These are phyloP conservation scores for Spathaspora sp. DNA, from an alignment of 805 yeast species.

Conservation along the genomic window DNA sequence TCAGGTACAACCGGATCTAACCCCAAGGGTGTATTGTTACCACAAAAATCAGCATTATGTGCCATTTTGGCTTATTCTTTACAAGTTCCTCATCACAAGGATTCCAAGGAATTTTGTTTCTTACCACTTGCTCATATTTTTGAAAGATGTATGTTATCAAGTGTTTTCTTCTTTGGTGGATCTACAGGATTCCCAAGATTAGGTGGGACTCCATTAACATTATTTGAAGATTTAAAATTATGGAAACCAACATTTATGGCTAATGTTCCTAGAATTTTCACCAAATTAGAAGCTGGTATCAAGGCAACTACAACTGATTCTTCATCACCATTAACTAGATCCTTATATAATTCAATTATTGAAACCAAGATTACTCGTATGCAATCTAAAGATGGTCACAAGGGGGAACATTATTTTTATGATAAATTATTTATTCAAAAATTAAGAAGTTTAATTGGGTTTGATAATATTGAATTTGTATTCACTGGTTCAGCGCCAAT, in stretches of 20 bases:
- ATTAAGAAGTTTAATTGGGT: conserved; percentile 29
- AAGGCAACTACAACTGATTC: conserved; percentile 19
- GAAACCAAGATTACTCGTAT: conserved; percentile 20
- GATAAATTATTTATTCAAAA: conserved; percentile 38
- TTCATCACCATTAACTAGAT: conserved; percentile 6
- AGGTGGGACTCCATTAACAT: conserved; percentile 23
- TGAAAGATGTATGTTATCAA: conserved; percentile 46
- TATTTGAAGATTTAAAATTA: conserved; percentile 25
- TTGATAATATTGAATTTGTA: conserved; percentile 21
- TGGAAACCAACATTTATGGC: conserved; percentile 26
- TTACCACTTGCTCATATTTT: conserved; percentile 60
- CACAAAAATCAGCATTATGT: conserved; percentile 51
- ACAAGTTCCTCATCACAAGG: conserved; percentile 20
- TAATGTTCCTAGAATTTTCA: conserved; percentile 37
- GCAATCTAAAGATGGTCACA: conserved; percentile 36
- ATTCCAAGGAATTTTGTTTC: conserved; percentile 33
- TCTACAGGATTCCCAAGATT: conserved; percentile 49
- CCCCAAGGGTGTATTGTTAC: conserved; percentile 66
- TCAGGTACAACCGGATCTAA: conserved; percentile 69
- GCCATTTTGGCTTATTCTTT: conserved; percentile 36
- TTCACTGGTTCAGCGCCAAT: conserved; percentile 68
- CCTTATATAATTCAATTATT: conserved; percentile 20
- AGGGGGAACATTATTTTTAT: conserved; percentile 31
- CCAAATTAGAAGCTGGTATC: conserved; percentile 28
- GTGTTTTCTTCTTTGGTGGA: conserved; percentile 45